Evolutionary conservation across 176 grass and related monocot genomes (phyloP).

Genomic region (Zea luxurians): DNA sequence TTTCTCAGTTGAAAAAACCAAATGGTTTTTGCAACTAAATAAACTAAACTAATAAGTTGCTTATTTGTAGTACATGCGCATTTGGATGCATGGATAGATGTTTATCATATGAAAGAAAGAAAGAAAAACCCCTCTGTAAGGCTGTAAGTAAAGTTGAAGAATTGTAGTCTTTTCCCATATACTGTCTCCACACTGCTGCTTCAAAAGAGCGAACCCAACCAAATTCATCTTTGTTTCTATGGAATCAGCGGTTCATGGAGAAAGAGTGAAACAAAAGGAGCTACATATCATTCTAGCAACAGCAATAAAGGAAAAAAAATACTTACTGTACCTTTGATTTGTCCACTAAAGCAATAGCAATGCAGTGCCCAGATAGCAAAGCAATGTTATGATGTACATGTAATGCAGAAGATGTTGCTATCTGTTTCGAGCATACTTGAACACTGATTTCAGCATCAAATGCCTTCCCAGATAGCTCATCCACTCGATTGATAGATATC

Average conservation of each 20-base stretch:
- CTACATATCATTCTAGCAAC: background rate
- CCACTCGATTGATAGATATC: too few species aligned
- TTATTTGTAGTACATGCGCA: background rate
- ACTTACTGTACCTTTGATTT: constrained; percentile 88
- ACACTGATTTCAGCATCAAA: too few species aligned
- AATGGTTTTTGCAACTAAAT: background rate
- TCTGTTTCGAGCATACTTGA: too few species aligned
- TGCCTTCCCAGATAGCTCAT: too few species aligned
- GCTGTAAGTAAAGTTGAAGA: background rate
- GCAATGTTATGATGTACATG: too few species aligned
- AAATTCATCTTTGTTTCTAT: background rate
- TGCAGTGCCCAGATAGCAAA: constrained; percentile 30
- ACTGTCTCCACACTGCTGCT: background rate
- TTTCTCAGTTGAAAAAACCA: background rate
- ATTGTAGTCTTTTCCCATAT: background rate
- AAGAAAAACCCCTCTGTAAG: background rate
- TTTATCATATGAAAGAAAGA: too few species aligned
- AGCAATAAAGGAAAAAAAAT: background rate
- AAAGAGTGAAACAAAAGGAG: constrained; percentile 4
- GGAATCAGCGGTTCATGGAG: background rate
- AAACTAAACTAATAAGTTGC: background rate
- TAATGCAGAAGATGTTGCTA: too few species aligned
- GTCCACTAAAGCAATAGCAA: constrained; percentile 92
- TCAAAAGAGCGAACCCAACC: too few species aligned
- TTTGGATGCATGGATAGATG: background rate